Evolutionary conservation across 768 basidiomycete species (phyloP), one percentile per base, ranked within the genome.

Genomic region (Tremella yokohamensis): DNA sequence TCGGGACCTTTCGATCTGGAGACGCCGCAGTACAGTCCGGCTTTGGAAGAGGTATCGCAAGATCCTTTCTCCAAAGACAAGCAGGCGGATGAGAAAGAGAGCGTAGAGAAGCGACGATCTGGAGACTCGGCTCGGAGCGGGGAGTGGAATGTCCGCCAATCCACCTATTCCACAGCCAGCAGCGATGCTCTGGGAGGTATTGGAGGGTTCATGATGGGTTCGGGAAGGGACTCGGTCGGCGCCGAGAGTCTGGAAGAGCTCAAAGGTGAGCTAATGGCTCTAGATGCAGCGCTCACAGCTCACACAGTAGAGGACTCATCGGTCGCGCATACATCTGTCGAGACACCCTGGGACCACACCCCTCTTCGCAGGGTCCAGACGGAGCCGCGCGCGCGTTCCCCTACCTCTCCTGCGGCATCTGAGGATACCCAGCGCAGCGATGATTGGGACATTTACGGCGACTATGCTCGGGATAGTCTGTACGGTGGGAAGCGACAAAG

Each of bases 401-500:
- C 42, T 3, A 22, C 56, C 37, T 25, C 48, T 24, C 49, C 55
- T 1, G 13, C 56, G 13, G 39, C 20, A 2, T n/a, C 48, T 8
- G 60, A 64, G n/a, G 57, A 56, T 9, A 57, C 54, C 1, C 52
- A 57, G 40, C 52, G 56, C 11, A 11, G 15, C 6, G 50, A 52
- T 16, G 68, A 69, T 18, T 74, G 72, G 72, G 72, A 74, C 47
- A 74, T 74, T 16, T 74, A 74, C 57, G 70, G 57, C 49, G 62
- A 68, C 22, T 72, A 74, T 54, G 70, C 68, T 11, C 40, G 70
- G 37, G 69, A 73, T 19, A 67, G 65, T 49, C 67, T 73, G 72
- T 73, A 71, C 47, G 63, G 12, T 47, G 47, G 50, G 37, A 48
- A 52, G 22, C n/a, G 42, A 45, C 42, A 45, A 16, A 45, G 42